Evolutionary conservation across 202 grass and related monocot species (phyloP).

Genomic region (Setaria viridis): DNA sequence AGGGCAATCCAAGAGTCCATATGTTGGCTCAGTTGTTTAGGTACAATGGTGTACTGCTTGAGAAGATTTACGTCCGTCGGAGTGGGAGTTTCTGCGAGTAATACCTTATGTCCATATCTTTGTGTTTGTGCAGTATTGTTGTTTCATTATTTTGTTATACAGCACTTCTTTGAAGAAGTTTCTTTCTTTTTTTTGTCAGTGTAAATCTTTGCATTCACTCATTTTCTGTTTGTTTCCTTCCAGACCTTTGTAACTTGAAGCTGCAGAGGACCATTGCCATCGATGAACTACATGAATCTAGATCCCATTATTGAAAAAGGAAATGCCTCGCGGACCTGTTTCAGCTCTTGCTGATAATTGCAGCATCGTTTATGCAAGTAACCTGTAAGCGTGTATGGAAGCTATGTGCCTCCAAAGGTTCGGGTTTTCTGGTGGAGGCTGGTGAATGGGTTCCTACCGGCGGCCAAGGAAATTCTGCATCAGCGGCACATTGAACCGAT

Average conservation of each 20-base stretch:
- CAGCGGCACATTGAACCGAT: too few relatives aligned
- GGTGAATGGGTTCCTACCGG: too few relatives aligned
- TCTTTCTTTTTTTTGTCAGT: not conserved
- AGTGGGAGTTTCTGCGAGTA: slow-evolving; percentile 32
- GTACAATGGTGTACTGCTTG: slow-evolving; percentile 7
- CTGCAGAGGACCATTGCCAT: not conserved
- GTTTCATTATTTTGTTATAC: slow-evolving; percentile 15
- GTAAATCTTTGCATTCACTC: not conserved
- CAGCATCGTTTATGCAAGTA: not conserved
- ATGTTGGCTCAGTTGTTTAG: slow-evolving; percentile 12
- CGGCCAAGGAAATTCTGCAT: too few relatives aligned
- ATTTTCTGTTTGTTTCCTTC: not conserved
- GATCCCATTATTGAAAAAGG: not conserved
- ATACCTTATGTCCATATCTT: not conserved
- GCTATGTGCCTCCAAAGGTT: too few relatives aligned
- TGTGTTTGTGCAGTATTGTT: not conserved
- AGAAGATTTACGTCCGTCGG: slow-evolving; percentile 37
- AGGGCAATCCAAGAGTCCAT: slow-evolving; percentile 12
- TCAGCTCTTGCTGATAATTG: not conserved
- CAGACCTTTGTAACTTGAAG: slow-evolving; percentile 17
- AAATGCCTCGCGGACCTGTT: not conserved
- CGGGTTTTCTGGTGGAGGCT: too few relatives aligned
- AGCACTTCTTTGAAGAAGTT: not conserved
- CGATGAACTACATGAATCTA: not conserved
- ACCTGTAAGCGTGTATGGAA: too few relatives aligned